phyloP scores from a whole-genome alignment of 2,329 filamentous ascomycete genomes.

The Fusarium multiceps region DNA sequence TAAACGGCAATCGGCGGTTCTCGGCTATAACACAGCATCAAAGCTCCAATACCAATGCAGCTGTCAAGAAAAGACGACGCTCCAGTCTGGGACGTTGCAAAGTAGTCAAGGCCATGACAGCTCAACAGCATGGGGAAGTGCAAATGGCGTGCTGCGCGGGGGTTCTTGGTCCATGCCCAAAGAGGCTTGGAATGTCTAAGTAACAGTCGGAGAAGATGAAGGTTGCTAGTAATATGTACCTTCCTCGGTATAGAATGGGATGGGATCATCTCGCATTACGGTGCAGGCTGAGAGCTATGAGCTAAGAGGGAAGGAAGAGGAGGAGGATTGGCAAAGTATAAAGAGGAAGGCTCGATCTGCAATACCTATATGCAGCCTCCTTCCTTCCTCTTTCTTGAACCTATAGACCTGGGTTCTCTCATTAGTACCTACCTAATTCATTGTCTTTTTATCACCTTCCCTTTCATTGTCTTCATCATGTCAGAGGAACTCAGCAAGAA shows the following conservation, averaged over 20 bases:
- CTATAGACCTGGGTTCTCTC: background rate
- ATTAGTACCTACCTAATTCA: background rate
- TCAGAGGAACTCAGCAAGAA: conserved; percentile 63
- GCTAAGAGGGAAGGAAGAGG: background rate
- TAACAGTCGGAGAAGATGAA: conserved; percentile 14
- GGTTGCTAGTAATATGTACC: background rate
- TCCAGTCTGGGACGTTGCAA: conserved; percentile 11
- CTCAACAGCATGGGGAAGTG: conserved; percentile 30
- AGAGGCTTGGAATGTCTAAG: conserved; percentile 25
- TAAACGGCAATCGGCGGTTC: conserved; percentile 31
- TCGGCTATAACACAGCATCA: conserved; percentile 24
- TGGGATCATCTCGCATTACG: background rate
- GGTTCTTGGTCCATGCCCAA: conserved; percentile 33
- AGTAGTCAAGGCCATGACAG: conserved; percentile 4
- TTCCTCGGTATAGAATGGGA: background rate
- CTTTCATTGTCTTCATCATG: conserved; percentile 42
- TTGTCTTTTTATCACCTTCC: background rate
- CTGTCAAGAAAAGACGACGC: conserved; percentile 11
- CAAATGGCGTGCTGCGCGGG: conserved; percentile 41
- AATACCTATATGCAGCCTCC: background rate
- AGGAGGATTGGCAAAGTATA: conserved; percentile 37
- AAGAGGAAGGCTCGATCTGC: conserved; percentile 32
- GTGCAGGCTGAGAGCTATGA: background rate
- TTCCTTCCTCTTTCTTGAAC: conserved; percentile 6
- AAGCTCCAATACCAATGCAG: background rate